Percentiles rank a stretch among this genome's conserved stretches.
phyloP scores from a whole-genome alignment of 495 filamentous ascomycete species.

The Podospora pseudopauciseta region DNA sequence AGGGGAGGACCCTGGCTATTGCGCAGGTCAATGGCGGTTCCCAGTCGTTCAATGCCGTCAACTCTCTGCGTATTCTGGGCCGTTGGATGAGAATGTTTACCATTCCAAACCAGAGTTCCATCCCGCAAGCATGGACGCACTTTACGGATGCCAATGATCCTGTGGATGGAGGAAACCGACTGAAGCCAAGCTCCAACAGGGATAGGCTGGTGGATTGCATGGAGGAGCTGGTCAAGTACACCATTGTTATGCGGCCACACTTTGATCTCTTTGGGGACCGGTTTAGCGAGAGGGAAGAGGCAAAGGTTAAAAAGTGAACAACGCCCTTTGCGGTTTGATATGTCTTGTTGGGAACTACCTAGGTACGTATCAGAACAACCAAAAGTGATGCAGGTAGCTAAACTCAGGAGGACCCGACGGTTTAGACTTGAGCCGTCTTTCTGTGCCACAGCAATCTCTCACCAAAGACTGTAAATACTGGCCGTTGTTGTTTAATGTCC shows the following conservation, averaged over 20 bases:
- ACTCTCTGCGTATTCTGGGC: conserved; percentile 63
- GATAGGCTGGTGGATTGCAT: conserved; percentile 70
- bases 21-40: conserved; percentile 64
- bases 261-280: conserved; percentile 62
- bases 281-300: conserved; percentile 52
- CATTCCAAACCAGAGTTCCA: conserved; percentile 65
- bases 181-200: conserved; percentile 60
- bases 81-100: conserved; percentile 78
- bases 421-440: too few relatives aligned
- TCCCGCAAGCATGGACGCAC: conserved; percentile 63
- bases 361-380: too few relatives aligned
- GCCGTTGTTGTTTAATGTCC: too few relatives aligned
- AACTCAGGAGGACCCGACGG: too few relatives aligned
- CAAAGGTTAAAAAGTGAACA: conserved; percentile 1
- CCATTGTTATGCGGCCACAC: conserved; percentile 60
- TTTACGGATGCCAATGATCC: conserved; percentile 46
- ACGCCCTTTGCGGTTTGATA: not conserved
- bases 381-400: too few relatives aligned
- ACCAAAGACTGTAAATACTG: too few relatives aligned
- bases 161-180: conserved; percentile 40
- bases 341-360: not conserved
- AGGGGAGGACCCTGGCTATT: conserved; percentile 63
- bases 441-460: too few relatives aligned
- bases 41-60: conserved; percentile 73
- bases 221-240: conserved; percentile 77